phyloP scores from a whole-genome alignment of 331 rosid species.

The Phaseolus coccineus region DNA sequence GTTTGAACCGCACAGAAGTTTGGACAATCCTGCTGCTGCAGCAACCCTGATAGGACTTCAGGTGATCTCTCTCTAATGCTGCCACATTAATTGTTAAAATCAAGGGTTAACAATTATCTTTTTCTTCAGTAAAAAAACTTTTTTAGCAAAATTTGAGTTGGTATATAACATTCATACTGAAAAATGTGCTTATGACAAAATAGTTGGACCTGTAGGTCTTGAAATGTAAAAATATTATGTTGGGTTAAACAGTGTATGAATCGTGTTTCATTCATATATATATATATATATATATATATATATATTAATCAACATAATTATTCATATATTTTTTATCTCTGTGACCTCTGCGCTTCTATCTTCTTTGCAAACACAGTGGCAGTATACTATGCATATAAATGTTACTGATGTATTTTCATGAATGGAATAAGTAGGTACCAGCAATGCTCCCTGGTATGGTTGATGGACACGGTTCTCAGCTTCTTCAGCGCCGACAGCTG shows the following conservation, averaged over 20 bases:
- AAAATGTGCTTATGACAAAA: not conserved
- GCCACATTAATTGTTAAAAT: conserved; percentile 10
- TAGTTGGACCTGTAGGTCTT: not conserved
- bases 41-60: conserved; percentile 94
- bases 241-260: not conserved
- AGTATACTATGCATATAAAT: not conserved
- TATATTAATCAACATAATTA: too few relatives aligned
- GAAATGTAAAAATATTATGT: not conserved
- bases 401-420: conserved; percentile 7
- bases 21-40: conserved; percentile 88
- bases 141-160: not conserved
- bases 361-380: not conserved
- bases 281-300: too few relatives aligned
- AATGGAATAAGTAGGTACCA: conserved; percentile 59
- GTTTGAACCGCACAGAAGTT: conserved; percentile 84
- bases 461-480: conserved; percentile 86
- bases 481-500: conserved; percentile 84
- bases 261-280: too few relatives aligned
- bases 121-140: not conserved
- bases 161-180: not conserved
- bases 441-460: conserved; percentile 76
- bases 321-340: not conserved
- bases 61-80: conserved; percentile 55
- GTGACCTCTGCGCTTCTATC: conserved; percentile 1
- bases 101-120: conserved; percentile 21